Percentiles rank a stretch among this genome's conserved stretches.
These are phyloP conservation scores for Talaromyces pinophilus DNA, from an alignment of 2,329 filamentous ascomycete genomes.

Conservation along the genomic window DNA sequence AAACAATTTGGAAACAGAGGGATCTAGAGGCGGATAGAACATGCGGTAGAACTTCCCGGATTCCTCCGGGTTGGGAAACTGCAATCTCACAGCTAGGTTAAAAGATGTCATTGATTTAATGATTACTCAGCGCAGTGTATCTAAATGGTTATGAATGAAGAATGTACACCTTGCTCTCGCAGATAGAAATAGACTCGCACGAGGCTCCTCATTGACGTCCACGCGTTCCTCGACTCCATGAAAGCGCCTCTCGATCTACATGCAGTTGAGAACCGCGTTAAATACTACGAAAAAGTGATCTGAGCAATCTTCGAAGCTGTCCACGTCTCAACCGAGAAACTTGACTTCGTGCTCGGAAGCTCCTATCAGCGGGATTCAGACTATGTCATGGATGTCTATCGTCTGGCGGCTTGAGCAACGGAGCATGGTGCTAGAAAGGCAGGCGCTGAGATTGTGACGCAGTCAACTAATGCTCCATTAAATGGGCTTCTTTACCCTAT, in stretches of 20 bases:
- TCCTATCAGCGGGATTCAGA: too few relatives aligned
- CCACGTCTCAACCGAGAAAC: conserved; percentile 73
- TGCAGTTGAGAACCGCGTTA: conserved; percentile 69
- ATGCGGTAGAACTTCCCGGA: background rate
- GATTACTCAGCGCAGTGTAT: background rate
- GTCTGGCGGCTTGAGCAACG: too few relatives aligned
- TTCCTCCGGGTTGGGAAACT: background rate
- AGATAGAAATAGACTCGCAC: too few relatives aligned
- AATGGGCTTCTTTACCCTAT: too few relatives aligned
- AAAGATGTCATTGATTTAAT: conserved; percentile 10
- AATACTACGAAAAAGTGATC: conserved; percentile 81
- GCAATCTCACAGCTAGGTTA: background rate
- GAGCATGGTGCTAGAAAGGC: too few relatives aligned
- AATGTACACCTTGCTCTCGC: too few relatives aligned
- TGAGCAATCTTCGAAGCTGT: conserved; percentile 73
- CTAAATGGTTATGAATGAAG: too few relatives aligned
- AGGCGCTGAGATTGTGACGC: too few relatives aligned
- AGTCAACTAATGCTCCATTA: too few relatives aligned
- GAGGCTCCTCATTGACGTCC: conserved; percentile 40
- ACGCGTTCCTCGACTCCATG: conserved; percentile 53
- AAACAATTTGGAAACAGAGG: background rate
- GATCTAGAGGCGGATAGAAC: background rate
- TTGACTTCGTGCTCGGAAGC: conserved; percentile 82
- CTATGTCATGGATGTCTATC: too few relatives aligned
- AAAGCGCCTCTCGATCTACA: conserved; percentile 82